These are phyloP conservation scores for Canavalia gladiata DNA, from an alignment of 306 rosid species.

Conservation along the genomic window DNA sequence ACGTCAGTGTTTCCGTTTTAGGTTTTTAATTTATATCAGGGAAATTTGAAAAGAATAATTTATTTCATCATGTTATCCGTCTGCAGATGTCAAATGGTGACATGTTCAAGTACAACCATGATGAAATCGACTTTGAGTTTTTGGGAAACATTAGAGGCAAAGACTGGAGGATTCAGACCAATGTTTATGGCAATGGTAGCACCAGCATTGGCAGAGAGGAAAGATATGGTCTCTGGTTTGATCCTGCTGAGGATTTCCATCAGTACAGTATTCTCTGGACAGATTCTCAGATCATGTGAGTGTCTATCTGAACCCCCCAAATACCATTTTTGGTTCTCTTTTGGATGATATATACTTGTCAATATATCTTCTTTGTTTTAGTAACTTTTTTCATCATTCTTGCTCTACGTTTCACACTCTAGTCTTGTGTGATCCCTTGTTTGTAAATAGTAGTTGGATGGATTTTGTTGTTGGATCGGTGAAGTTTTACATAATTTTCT, in stretches of 20 bases:
- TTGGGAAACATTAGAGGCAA: constrained; percentile 96
- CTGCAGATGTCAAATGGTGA: constrained; percentile 96
- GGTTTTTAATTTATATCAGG: background rate
- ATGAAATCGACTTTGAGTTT: constrained; percentile 96
- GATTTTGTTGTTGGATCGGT: constrained; percentile 34
- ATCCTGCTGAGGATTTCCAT: constrained; percentile 89
- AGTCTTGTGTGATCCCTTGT: background rate
- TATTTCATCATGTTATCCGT: constrained; percentile 16
- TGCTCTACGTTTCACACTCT: background rate
- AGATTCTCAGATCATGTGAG: constrained; percentile 85
- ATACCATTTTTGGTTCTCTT: constrained; percentile 45
- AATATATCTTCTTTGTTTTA: background rate
- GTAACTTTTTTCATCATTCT: constrained; percentile 4
- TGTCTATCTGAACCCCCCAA: constrained; percentile 37
- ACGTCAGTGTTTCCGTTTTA: constrained; percentile 20
- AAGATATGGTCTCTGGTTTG: constrained; percentile 94
- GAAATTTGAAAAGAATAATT: background rate
- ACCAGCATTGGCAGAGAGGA: constrained; percentile 90
- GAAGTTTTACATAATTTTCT: background rate
- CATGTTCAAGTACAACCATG: constrained; percentile 86
- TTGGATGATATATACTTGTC: background rate
- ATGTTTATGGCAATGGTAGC: constrained; percentile 96
- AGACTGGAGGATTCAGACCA: constrained; percentile 98
- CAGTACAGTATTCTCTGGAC: constrained; percentile 92
- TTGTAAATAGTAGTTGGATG: constrained; percentile 24